Base-by-base conservation (phyloP, 2,329 filamentous ascomycete species). In the Colletotrichum acutatum region DNA sequence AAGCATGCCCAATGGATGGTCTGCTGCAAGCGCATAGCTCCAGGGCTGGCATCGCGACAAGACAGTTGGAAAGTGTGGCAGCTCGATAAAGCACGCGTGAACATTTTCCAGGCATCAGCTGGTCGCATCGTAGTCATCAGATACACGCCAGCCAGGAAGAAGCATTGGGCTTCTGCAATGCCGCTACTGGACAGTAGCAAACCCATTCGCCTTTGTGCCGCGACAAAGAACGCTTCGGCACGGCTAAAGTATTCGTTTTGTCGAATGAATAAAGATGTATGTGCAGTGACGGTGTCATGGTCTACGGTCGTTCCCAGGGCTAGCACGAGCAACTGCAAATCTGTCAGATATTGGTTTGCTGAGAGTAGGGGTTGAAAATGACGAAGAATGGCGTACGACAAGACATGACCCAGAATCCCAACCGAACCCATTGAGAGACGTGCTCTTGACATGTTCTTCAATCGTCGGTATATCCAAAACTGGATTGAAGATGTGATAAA, bases 1-100 rank as follows among this genome's bases (percentile, higher is more conserved):
- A 78, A 62, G 34, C 76, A 78, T 42, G 76, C 76, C 77, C 77
- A 78, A 42, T 78, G 78, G 9, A 78, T 68, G 42, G 76, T 78
- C 49, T 78, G 74, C 30, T 76, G 76, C 30, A 60, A 12, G 26
- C 30, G 28, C 12, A 26, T 8, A 28, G 16, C 37, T 42, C n/a
- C 57, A 24, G 22, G 19, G 7, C 54, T 30, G 22, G 3, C 14
- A 16, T 56, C 26, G n/a, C 11, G 22, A 26, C 30, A 57, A 16
- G 52, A 14, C 1, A 52, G 24, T 26, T 26, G 37, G 19, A 74
- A 68, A 14, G 56, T 57, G 24, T 74, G 74, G 22, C 68, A 75
- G 26, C 66, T 72, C 9, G 71, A 63, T 32, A 75, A 46, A 5
- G 74, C 74, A 53, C 75, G 74, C 14, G 75, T 67, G 49, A 74